Evolutionary conservation across 495 filamentous ascomycete genomes (phyloP).

Genomic region (Trichoderma erinaceum): DNA sequence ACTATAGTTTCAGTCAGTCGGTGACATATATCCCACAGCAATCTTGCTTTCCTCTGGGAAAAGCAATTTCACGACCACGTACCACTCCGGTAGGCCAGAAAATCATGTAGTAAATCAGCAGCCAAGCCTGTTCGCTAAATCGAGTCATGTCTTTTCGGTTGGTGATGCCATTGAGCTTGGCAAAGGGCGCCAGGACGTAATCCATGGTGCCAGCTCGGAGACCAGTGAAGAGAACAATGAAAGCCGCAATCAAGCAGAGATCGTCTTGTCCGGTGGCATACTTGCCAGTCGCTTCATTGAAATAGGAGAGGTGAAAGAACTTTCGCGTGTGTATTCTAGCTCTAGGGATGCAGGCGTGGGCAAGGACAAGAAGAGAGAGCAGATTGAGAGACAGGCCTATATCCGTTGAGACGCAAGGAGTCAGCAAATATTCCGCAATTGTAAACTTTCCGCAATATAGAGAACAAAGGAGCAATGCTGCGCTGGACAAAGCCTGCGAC

Average conservation of each 20-base stretch:
- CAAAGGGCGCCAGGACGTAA: constrained; percentile 74
- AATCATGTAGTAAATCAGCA: constrained; percentile 68
- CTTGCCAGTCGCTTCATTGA: constrained; percentile 55
- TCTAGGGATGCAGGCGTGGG: constrained; percentile 72
- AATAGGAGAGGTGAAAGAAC: constrained; percentile 82
- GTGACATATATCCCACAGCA: not conserved
- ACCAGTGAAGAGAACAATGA: constrained; percentile 77
- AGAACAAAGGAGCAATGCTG: not conserved
- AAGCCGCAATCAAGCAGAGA: constrained; percentile 69
- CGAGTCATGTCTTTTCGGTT: constrained; percentile 67
- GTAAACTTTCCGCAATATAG: too few species aligned
- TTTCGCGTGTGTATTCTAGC: constrained; percentile 71
- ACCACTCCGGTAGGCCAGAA: constrained; percentile 85
- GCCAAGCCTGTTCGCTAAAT: constrained; percentile 91
- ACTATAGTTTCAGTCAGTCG: constrained; percentile 47
- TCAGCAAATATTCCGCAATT: constrained; percentile 13
- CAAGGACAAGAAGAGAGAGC: constrained; percentile 66
- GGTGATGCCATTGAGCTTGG: constrained; percentile 59
- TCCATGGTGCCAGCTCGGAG: constrained; percentile 82
- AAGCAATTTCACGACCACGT: constrained; percentile 32
- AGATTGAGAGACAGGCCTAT: constrained; percentile 72
- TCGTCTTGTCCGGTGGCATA: constrained; percentile 78
- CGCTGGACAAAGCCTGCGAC: constrained; percentile 14
- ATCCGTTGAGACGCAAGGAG: not conserved
- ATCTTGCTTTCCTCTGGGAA: not conserved